Base-by-base conservation (phyloP, 352 stramenopile genomes). In the Phytopythium vexans region DNA sequence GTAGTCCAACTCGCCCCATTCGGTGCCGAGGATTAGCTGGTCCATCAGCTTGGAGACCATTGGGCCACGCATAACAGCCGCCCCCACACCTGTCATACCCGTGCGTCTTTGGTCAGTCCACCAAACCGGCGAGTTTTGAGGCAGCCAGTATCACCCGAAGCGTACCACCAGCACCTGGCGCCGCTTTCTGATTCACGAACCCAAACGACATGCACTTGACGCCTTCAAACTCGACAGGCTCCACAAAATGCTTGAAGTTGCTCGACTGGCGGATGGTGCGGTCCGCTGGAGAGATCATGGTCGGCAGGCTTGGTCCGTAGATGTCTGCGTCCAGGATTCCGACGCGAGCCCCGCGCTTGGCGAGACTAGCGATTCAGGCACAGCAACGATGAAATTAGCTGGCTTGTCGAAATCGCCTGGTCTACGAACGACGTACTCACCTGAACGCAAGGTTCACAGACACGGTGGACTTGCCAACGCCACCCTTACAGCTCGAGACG, bases 1-100 rank as follows among this genome's bases (percentile, higher is more conserved):
- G 68, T 99, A 99, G 75, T 99, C 98, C n/a, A 99, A 70, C 34
- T 97, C 79, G n/a, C 97, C 97, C 98, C 98, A 99, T 60, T 98
- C 83, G 0, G 97, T 99, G 6, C 97, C 85, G 7, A 94, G 67
- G 49, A 95, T 56, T 48, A 99, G 95, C 68, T 99, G 97, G 64
- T 98, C 89, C 27, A 99, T 72, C 33, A 99, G 71, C 72, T 99
- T 97, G 35, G 89, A 98, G 4, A 99, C 96, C 96, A 99, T 99
- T 0, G 97, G 94, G 4, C 97, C 97, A 39, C 96, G 79, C 94
- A 99, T 98, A 27, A 98, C 87, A 5, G 96, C 95, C 11, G 87
- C 92, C 41, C 73, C 89, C 45, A 87, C 84, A 49, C 76, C 74
- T 86, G 15, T 10, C 10, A 3, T 10, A 36, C 3, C 44, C 27